Percentiles rank a stretch among this genome's conserved stretches.
These are phyloP conservation scores for Dendryphion nanum DNA, from an alignment of 2,329 filamentous ascomycete genomes.

Conservation along the genomic window DNA sequence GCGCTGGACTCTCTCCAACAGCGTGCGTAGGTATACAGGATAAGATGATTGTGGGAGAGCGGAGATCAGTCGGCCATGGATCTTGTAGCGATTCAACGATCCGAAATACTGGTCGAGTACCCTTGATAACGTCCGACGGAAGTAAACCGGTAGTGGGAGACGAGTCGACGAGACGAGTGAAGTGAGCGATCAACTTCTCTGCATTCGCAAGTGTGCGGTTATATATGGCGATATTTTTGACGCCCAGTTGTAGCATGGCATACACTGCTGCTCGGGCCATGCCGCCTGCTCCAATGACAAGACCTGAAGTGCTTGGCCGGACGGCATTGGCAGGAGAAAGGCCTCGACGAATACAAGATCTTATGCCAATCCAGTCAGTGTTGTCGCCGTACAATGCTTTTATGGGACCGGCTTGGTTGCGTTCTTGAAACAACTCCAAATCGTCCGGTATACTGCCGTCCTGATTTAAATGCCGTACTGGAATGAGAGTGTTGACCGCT, in stretches of 20 bases:
- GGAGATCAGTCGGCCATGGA: slow-evolving; percentile 63
- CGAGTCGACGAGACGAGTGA: slow-evolving; percentile 53
- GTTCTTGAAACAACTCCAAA: slow-evolving; percentile 52
- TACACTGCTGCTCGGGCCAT: slow-evolving; percentile 80
- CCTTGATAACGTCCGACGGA: slow-evolving; percentile 13
- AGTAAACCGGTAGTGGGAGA: slow-evolving; percentile 15
- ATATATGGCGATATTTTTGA: slow-evolving; percentile 71
- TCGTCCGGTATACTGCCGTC: slow-evolving; percentile 59
- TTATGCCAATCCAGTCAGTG: slow-evolving; percentile 78
- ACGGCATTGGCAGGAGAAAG: slow-evolving; percentile 68
- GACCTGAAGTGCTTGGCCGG: slow-evolving; percentile 50
- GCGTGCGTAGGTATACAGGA: slow-evolving; percentile 73
- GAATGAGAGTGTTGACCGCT: slow-evolving; percentile 73
- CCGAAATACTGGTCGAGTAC: slow-evolving; percentile 49
- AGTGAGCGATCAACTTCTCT: slow-evolving; percentile 66
- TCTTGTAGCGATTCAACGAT: slow-evolving; percentile 60
- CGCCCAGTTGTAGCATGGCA: slow-evolving; percentile 73
- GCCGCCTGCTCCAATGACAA: slow-evolving; percentile 62
- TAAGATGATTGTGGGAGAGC: slow-evolving; percentile 69
- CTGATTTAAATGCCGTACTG: slow-evolving; percentile 60
- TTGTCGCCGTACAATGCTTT: slow-evolving; percentile 74
- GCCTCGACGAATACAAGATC: slow-evolving; percentile 69
- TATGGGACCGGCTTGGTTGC: slow-evolving; percentile 65
- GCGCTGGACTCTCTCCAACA: slow-evolving; percentile 61
- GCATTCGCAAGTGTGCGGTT: slow-evolving; percentile 70